A percentile compares a stretch with the other conserved stretches of the same genome.
Conservation (phyloP, 2,329 filamentous ascomycete genomes). For the Pleoardoris graminearum region DNA sequence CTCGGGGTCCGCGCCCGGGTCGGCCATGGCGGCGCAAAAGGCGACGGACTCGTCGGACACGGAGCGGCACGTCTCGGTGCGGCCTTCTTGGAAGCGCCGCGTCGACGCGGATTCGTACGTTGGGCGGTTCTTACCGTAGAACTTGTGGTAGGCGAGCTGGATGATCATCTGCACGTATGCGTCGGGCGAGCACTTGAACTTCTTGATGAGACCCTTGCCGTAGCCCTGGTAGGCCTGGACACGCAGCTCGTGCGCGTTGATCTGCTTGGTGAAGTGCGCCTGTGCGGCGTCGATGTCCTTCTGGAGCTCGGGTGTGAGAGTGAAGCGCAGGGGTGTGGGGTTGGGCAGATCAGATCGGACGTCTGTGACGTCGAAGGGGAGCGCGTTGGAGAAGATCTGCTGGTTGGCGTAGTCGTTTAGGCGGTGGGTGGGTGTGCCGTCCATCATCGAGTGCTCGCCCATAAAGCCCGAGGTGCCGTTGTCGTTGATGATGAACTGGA, state of each 20-base stretch:
- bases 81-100: conserved; percentile 91
- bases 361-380: conserved; percentile 79
- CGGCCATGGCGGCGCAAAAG: conserved; percentile 86
- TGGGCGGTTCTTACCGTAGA: conserved; percentile 96
- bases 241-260: conserved; percentile 84
- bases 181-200: conserved; percentile 97
- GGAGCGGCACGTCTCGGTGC: conserved; percentile 91
- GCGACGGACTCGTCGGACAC: conserved; percentile 90
- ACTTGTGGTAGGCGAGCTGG: conserved; percentile 96
- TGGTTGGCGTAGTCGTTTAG: conserved; percentile 94
- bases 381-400: conserved; percentile 89
- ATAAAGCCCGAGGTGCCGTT: conserved; percentile 97
- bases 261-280: conserved; percentile 78
- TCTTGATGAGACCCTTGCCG: conserved; percentile 98
- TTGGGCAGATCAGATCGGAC: conserved; percentile 84
- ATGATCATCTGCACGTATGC: conserved; percentile 99
- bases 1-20: conserved; percentile 65
- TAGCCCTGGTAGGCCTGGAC: conserved; percentile 97
- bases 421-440: conserved; percentile 95
- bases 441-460: conserved; percentile 99
- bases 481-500: conserved; percentile 97
- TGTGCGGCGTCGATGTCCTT: conserved; percentile 78
- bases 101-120: conserved; percentile 97
- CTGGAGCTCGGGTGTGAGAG: conserved; percentile 72
- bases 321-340: conserved; percentile 76